Conservation (phyloP, 257 asterid species). For the Avicennia marina region DNA sequence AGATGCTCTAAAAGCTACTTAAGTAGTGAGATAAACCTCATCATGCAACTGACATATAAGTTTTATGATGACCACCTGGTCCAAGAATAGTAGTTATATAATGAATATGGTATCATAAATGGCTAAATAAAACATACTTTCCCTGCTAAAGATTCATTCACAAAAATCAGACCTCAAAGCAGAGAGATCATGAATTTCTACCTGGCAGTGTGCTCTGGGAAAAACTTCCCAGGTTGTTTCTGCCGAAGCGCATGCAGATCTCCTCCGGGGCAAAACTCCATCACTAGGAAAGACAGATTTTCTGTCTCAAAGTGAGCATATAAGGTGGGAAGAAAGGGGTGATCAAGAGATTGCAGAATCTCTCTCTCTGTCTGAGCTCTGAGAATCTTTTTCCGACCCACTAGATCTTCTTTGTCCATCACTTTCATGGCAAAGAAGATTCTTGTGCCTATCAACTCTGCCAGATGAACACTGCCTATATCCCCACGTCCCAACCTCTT, state of each 20-base stretch:
- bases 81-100: neutral
- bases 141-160: neutral
- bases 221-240: conserved; percentile 38
- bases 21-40: neutral
- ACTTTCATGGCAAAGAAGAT: conserved; percentile 38
- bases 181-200: neutral
- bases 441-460: conserved; percentile 37
- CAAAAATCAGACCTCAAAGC: neutral
- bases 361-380: conserved; percentile 45
- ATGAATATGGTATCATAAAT: conserved; percentile 4
- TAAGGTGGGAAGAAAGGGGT: conserved; percentile 40
- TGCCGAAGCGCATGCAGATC: conserved; percentile 41
- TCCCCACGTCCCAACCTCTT: conserved; percentile 39
- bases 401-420: conserved; percentile 38
- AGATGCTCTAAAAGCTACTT: neutral
- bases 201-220: conserved; percentile 44
- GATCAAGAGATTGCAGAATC: conserved; percentile 38
- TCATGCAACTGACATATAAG: neutral
- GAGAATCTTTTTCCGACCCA: conserved; percentile 32
- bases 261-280: conserved; percentile 47
- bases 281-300: conserved; percentile 29
- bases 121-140: neutral
- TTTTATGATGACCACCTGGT: neutral
- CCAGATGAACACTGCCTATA: conserved; percentile 39
- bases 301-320: conserved; percentile 40